Evolutionary conservation across 2,329 filamentous ascomycete species (phyloP), one percentile per base, ranked within the genome.

Genomic region (Paramyrothecium sp.): DNA sequence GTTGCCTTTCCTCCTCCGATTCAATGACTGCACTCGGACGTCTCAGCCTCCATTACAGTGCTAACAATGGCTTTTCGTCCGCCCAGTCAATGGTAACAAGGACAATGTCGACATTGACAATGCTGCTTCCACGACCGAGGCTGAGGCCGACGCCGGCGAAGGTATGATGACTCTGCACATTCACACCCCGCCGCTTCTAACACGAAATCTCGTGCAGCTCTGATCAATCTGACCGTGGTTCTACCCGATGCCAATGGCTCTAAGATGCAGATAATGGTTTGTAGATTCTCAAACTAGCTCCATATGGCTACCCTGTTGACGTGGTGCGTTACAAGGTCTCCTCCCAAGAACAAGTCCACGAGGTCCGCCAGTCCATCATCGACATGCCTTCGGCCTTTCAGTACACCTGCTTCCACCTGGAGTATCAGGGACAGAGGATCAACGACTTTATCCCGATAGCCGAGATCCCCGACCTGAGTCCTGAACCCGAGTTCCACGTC

Each of bases 331-430:
- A 16, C 20, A 67, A 95, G 90, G 90, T 96, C 56, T 94, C 92
- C 47, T 89, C 89, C 63, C 90, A 97, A 81, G 96, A 99, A 78
- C 94, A 97, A 74, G 89, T 98, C 60, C 95, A 98, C 76, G 95
- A 99, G 80, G 88, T 99, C 67, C 91, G 95, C 64, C 95, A 98
- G 77, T 94, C 93, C 61, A 90, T 99, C 72, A 92, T 97, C 77
- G 95, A 99, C 76, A 84, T 92, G 53, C 95, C 95, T 5, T 84
- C 89, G 59, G 96, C 94, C 54, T 95, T 97, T 78, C 92, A 96
- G 75, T 97, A 97, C 80, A 96, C 95, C 54, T 99, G 95, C 81
- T 99, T 99, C 80, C 95, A 99, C 77, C 87, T 99, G 67, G 93
- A 98, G 78, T 88, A 93, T 78, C 88, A 91, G 58, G 91, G 92